A percentile compares a stretch with the other conserved stretches of the same genome.
Conservation (phyloP, 169 alveolate genomes). For the Plasmodium inui region DNA sequence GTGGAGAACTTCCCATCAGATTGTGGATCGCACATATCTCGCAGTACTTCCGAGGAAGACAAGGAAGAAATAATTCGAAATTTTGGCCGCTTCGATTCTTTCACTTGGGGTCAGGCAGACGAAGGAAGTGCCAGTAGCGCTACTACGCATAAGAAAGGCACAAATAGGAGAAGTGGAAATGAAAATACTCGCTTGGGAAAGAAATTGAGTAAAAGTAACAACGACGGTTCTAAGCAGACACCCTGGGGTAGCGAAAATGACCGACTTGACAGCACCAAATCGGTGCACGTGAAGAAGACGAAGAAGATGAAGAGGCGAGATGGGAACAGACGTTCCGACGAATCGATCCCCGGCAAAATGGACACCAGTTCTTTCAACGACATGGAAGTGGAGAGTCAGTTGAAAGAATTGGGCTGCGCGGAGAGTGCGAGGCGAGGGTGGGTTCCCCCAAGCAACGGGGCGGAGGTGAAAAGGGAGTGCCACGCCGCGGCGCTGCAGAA, state of each 20-base stretch:
- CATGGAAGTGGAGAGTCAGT: background rate
- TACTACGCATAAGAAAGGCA: background rate
- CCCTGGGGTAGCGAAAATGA: background rate
- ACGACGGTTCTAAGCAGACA: background rate
- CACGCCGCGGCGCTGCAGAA: background rate
- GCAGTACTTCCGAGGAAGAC: slow-evolving; percentile 40
- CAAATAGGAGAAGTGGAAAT: background rate
- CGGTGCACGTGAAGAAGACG: background rate
- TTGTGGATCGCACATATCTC: background rate
- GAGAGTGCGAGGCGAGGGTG: background rate
- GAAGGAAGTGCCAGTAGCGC: background rate
- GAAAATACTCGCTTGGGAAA: background rate
- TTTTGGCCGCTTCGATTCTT: slow-evolving; percentile 18
- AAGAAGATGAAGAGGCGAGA: background rate
- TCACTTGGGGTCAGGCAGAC: background rate
- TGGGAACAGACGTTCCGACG: background rate
- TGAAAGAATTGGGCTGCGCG: background rate
- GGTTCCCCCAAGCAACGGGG: background rate
- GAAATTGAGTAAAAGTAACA: background rate
- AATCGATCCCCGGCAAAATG: background rate
- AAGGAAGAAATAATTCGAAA: slow-evolving; percentile 36
- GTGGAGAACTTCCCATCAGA: background rate
- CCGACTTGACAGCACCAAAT: background rate
- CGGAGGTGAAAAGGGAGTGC: background rate
- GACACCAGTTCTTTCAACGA: background rate